Conservation (phyloP, 768 basidiomycete species). For the Peribolospora kevripleyi region DNA sequence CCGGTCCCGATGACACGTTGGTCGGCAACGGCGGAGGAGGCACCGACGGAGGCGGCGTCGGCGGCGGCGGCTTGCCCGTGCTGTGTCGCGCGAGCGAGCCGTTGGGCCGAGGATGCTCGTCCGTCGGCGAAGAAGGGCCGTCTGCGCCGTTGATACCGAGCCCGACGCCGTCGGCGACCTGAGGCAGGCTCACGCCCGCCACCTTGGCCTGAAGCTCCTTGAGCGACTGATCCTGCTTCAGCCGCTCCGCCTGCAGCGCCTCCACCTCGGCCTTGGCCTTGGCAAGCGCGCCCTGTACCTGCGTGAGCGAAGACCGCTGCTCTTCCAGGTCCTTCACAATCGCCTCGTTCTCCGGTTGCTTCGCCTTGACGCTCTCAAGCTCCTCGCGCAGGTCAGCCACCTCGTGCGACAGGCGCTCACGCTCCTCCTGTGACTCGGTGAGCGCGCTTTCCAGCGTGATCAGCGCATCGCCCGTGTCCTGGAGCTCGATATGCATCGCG, state of each 20-base stretch:
- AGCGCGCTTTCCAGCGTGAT: slow-evolving; percentile 10
- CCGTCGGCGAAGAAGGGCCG: not conserved
- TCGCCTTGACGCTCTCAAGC: slow-evolving; percentile 18
- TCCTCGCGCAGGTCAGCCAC: slow-evolving; percentile 2
- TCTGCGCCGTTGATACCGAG: slow-evolving; percentile 1
- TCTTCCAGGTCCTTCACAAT: slow-evolving; percentile 49
- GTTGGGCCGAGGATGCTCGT: not conserved
- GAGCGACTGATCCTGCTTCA: slow-evolving; percentile 38
- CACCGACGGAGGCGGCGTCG: slow-evolving; percentile 62
- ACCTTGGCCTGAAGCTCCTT: slow-evolving; percentile 54
- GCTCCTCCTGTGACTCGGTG: slow-evolving; percentile 11
- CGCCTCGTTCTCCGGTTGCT: slow-evolving; percentile 50
- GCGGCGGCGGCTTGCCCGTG: slow-evolving; percentile 50
- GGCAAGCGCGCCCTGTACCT: slow-evolving; percentile 56
- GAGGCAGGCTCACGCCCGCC: slow-evolving; percentile 7
- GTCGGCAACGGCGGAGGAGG: slow-evolving; percentile 62
- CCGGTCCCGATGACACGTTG: slow-evolving; percentile 19
- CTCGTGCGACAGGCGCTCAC: slow-evolving; percentile 7
- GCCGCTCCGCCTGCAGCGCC: slow-evolving; percentile 44
- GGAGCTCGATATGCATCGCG: slow-evolving; percentile 5
- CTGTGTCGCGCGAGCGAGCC: not conserved
- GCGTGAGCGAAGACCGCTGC: slow-evolving; percentile 44
- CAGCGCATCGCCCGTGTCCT: slow-evolving; percentile 9
- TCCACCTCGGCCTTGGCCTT: slow-evolving; percentile 66
- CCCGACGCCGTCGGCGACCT: not conserved